A percentile compares a stretch with the other conserved stretches of the same genome.
Evolutionary conservation across 2,329 filamentous ascomycete species (phyloP).

Genomic region (Fusarium haematococcum): DNA sequence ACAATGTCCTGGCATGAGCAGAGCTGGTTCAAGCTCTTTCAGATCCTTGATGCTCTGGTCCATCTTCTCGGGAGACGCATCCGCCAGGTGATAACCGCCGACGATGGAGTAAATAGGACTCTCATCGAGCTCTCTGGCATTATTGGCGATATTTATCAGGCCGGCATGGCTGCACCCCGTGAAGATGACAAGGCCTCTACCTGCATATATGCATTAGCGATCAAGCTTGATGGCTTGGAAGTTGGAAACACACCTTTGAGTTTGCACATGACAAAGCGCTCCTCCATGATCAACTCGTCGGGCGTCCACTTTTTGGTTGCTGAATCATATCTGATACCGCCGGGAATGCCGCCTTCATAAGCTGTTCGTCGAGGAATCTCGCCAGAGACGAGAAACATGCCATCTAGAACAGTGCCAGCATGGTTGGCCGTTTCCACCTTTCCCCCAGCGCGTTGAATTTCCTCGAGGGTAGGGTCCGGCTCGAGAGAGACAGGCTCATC

Average conservation of each 20-base stretch:
- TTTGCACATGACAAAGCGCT: constrained; percentile 64
- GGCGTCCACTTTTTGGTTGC: constrained; percentile 56
- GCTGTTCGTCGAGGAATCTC: constrained; percentile 61
- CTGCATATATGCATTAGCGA: background rate
- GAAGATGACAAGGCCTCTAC: constrained; percentile 65
- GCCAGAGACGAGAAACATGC: constrained; percentile 65
- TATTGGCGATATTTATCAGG: constrained; percentile 62
- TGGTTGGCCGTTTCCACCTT: constrained; percentile 52
- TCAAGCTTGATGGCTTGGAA: no score
- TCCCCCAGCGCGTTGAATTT: constrained; percentile 49
- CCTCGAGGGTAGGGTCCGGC: constrained; percentile 63
- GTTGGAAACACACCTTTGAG: constrained; percentile 56
- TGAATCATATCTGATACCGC: constrained; percentile 57
- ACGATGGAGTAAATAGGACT: constrained; percentile 34
- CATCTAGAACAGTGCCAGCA: constrained; percentile 59
- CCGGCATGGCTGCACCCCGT: constrained; percentile 68
- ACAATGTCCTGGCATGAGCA: constrained; percentile 67
- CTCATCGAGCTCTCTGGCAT: constrained; percentile 56
- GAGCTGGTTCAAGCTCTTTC: constrained; percentile 57
- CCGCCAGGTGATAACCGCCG: background rate
- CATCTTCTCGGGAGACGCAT: constrained; percentile 48
- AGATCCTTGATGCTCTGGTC: constrained; percentile 60
- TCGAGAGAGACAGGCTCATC: constrained; percentile 60
- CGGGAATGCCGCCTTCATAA: constrained; percentile 62
- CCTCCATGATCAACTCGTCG: constrained; percentile 63